phyloP scores from a whole-genome alignment of 2,329 filamentous ascomycete species.

The Sporothrix inflata region DNA sequence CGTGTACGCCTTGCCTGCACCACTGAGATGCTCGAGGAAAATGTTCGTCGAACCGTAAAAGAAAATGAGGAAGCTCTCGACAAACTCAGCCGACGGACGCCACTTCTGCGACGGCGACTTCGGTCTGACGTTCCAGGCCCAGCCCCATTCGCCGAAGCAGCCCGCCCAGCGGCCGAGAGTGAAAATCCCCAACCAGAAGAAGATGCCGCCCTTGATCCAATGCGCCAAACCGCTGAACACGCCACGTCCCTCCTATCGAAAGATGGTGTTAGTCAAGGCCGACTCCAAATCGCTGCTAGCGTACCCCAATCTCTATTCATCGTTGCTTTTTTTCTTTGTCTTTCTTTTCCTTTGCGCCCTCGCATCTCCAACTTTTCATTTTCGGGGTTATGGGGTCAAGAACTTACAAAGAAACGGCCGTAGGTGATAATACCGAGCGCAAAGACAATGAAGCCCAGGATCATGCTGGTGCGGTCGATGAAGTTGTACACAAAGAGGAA shows the following conservation, averaged over 20 bases:
- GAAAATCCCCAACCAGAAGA: constrained; percentile 89
- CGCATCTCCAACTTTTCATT: neutral
- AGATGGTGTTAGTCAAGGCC: constrained; percentile 9
- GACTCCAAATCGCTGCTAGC: neutral
- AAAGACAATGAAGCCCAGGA: constrained; percentile 75
- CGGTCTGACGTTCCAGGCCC: constrained; percentile 92
- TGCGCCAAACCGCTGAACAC: constrained; percentile 89
- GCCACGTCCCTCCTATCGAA: constrained; percentile 61
- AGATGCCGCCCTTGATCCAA: constrained; percentile 92
- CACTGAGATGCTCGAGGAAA: constrained; percentile 85
- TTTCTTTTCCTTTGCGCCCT: neutral
- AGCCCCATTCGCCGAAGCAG: constrained; percentile 86
- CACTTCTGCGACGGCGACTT: constrained; percentile 59
- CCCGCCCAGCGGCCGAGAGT: constrained; percentile 90
- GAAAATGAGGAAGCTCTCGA: constrained; percentile 88
- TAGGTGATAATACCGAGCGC: constrained; percentile 75
- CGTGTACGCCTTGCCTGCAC: constrained; percentile 70
- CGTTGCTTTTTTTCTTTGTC: neutral
- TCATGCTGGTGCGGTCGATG: constrained; percentile 75
- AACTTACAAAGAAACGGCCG: constrained; percentile 80
- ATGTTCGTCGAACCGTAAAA: constrained; percentile 88
- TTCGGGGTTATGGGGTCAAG: neutral
- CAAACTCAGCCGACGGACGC: constrained; percentile 82
- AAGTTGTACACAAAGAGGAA: constrained; percentile 65
- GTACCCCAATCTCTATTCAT: neutral